Percentiles rank a stretch among this genome's conserved stretches.
Evolutionary conservation across 2,329 filamentous ascomycete genomes (phyloP).

Genomic region (Zasmidium cellare): DNA sequence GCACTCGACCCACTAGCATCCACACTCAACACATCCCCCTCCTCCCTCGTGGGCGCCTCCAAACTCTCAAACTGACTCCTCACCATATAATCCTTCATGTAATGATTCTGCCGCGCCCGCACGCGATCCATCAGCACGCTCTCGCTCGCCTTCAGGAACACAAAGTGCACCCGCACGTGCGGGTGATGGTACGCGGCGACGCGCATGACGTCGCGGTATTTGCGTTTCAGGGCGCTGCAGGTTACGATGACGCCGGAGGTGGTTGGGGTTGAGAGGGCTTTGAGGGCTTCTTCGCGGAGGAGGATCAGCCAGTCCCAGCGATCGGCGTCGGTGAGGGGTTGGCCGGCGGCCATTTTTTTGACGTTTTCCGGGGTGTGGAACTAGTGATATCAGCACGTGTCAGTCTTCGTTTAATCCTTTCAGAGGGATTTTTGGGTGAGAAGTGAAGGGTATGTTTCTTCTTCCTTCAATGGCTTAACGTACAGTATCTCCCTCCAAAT

Average conservation of each 20-base stretch:
- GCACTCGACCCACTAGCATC: conserved; percentile 45
- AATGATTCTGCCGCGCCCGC: conserved; percentile 73
- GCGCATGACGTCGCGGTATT: conserved; percentile 76
- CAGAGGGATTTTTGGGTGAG: too few species aligned
- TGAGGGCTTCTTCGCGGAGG: conserved; percentile 48
- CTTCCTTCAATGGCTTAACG: conserved; percentile 21
- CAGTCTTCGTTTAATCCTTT: neutral
- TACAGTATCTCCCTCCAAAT: conserved; percentile 55
- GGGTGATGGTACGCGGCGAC: conserved; percentile 49
- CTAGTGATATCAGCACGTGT: conserved; percentile 28
- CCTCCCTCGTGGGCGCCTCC: conserved; percentile 71
- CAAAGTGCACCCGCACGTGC: conserved; percentile 70
- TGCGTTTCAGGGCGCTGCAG: conserved; percentile 93
- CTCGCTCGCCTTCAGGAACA: conserved; percentile 82
- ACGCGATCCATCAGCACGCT: conserved; percentile 75
- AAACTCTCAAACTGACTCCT: conserved; percentile 85
- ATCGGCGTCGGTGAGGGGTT: conserved; percentile 86
- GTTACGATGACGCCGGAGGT: conserved; percentile 78
- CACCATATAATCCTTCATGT: conserved; percentile 96
- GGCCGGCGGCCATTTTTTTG: conserved; percentile 84
- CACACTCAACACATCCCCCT: conserved; percentile 45
- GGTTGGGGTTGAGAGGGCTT: conserved; percentile 25
- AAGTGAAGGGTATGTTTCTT: too few species aligned
- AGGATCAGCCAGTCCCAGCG: conserved; percentile 90
- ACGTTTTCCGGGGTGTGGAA: conserved; percentile 53